These are phyloP conservation scores for Pugionium dolabratum DNA, from an alignment of 345 rosid genomes.

Conservation along the genomic window DNA sequence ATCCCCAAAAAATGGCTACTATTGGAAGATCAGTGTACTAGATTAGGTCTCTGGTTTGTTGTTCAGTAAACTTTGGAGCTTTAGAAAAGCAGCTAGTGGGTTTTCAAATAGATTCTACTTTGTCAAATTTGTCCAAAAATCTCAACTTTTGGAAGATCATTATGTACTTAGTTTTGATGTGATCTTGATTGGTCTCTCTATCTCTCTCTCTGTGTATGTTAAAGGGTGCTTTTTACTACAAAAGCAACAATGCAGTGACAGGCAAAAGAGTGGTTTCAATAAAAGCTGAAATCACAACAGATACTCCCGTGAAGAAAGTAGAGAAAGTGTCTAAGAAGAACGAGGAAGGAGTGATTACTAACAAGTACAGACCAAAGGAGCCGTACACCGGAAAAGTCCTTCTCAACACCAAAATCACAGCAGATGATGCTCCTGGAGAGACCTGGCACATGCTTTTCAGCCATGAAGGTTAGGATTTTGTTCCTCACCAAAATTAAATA, in stretches of 20 bases:
- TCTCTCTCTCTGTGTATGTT: constrained; percentile 7
- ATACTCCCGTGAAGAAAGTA: constrained; percentile 67
- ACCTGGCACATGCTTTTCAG: constrained; percentile 97
- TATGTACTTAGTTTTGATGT: constrained; percentile 11
- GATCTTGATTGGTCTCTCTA: constrained; percentile 12
- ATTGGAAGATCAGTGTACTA: constrained; percentile 11
- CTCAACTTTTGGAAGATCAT: constrained; percentile 14
- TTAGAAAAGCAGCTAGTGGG: not conserved
- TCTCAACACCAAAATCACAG: constrained; percentile 93
- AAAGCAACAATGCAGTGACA: constrained; percentile 50
- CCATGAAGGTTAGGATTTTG: constrained; percentile 55
- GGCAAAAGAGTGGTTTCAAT: constrained; percentile 56
- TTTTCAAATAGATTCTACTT: not conserved
- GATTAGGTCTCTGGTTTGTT: constrained; percentile 8
- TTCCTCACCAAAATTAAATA: not conserved
- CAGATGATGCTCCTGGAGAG: constrained; percentile 97
- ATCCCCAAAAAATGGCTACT: not conserved
- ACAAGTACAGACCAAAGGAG: constrained; percentile 80
- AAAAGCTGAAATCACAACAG: constrained; percentile 80
- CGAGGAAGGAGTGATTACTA: constrained; percentile 78
- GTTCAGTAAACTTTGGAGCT: constrained; percentile 17
- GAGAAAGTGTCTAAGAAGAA: constrained; percentile 73
- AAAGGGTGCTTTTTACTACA: constrained; percentile 39
- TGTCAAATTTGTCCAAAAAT: not conserved
- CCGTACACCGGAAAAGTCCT: constrained; percentile 85